Base-by-base conservation (phyloP, 257 asterid genomes). In the Apocynum venetum region DNA sequence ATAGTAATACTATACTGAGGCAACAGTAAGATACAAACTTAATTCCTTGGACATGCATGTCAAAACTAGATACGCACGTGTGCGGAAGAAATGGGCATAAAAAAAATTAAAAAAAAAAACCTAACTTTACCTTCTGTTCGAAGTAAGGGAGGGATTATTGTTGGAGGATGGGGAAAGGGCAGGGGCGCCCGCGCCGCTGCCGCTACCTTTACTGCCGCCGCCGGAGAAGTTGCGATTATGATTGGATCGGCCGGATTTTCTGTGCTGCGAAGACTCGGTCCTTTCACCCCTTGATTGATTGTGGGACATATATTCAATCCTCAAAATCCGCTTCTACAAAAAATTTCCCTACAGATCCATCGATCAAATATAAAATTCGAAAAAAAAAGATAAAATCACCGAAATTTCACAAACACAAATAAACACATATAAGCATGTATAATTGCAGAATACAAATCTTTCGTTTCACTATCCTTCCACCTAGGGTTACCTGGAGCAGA, bases 291-390 rank as follows among this genome's bases (percentile, higher is more conserved):
- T 83, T 70, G 86, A 81, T 86, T 77, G 89, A 82, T 82, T 82
- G 8, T 80, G 76, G 89, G 85, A 83, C 89, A 86, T 86, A 80
- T 41, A 84, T 82, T 74, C 89, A 78, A 81, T 69, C 82, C 86
- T 74, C 66, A 64, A 72, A 74, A 77, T 77, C 83, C 78, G 74
- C 83, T 72, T 57, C 56, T 38, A 25, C 12, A 46, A 72, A 76
- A 69, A 75, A n/a, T 59, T 74, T 46, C 64, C 64, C 80, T 63
- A 55, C 61, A 73, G 91, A 93, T 91, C 90, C 87, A 80, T 89
- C 85, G 80, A 89, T 88, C 88, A 84, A 83, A 84, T 72, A 77
- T 81, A 72, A 60, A 55, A 83, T 72, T 75, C 72, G 70, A 85
- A 81, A 43, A 76, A 77, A 67, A 70, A 38, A 47, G 59, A 20